Evolutionary conservation across 768 basidiomycete genomes (phyloP).

Genomic region (Termitomyces sp.): DNA sequence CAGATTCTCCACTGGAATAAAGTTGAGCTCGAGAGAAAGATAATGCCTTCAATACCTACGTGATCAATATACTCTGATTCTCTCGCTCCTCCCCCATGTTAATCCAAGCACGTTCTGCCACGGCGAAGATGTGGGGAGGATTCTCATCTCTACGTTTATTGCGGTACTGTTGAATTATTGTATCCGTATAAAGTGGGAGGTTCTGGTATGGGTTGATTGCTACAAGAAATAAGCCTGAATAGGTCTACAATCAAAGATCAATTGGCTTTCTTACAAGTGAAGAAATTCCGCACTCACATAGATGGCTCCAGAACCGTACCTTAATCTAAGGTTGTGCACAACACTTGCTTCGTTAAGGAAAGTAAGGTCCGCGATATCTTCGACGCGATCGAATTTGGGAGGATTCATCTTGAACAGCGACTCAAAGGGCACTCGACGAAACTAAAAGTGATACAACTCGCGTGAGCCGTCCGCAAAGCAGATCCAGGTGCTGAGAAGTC

Average conservation of each 20-base stretch:
- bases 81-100: conserved; percentile 98
- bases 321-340: conserved; percentile 90
- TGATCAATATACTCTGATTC: conserved; percentile 97
- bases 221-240: conserved; percentile 94
- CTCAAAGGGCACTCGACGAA: conserved; percentile 61
- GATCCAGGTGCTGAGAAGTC: conserved; percentile 10
- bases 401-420: conserved; percentile 95
- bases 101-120: conserved; percentile 96
- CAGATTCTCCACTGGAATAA: conserved; percentile 82
- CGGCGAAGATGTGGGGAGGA: conserved; percentile 94
- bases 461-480: not conserved
- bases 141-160: conserved; percentile 86
- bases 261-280: not conserved
- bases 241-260: conserved; percentile 50
- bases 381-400: conserved; percentile 95
- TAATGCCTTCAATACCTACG: conserved; percentile 46
- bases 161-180: conserved; percentile 87
- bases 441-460: conserved; percentile 10
- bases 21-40: conserved; percentile 8
- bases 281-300: conserved; percentile 57
- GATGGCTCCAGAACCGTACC: conserved; percentile 89
- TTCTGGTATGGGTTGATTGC: conserved; percentile 97
- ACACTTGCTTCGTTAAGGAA: conserved; percentile 98
- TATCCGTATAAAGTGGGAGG: conserved; percentile 85
- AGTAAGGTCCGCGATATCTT: conserved; percentile 97